Base-by-base conservation (phyloP, 2,329 filamentous ascomycete species). In the Alternaria dauci region DNA sequence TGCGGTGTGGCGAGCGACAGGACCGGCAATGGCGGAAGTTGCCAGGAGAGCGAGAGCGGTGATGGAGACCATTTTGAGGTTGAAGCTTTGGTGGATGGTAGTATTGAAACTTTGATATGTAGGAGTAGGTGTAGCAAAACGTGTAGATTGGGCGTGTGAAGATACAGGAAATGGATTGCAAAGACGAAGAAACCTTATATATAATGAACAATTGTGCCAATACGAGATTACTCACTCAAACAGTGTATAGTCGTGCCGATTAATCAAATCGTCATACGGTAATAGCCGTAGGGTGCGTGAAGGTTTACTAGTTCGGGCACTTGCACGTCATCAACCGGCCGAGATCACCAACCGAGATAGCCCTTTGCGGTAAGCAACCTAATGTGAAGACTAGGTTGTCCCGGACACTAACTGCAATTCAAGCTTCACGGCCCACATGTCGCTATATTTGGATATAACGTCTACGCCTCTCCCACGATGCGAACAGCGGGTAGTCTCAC, bases 61-160 rank as follows among this genome's bases (percentile, higher is more conserved):
- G 55, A 67, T 54, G 30, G 59, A 58, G 1, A 68, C 61, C 66
- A 68, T 68, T 30, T 18, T 43, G 39, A 25, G 18, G 30, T 16
- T 11, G 18, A 14, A 12, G 20, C 16, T 36, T 12, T 23, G 9
- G 18, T 42, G 3, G 20, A n/a, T n/a, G n/a, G 34, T 20, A 16
- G 28, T 23, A 34, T 36, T 11, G 2, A 42, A 11, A 14, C 2
- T 48, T 48, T 9, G 46, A 25, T 8, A 23, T 25, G 12, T 32
- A 16, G 2, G 14, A 6, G 30, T 11, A 11, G 12, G 0, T 25
- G 25, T 1, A 2, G 39, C 18, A 16, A 9, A 9, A 18, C 12
- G 30, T 36, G 18, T 23, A 23, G 30, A 32, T 14, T 36, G 18
- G 18, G 30, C 20, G 20, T 36, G 8, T 25, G 12, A 25, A 23